Conservation (phyloP, 148 eudicot species). For the Gaultheria prostrata region DNA sequence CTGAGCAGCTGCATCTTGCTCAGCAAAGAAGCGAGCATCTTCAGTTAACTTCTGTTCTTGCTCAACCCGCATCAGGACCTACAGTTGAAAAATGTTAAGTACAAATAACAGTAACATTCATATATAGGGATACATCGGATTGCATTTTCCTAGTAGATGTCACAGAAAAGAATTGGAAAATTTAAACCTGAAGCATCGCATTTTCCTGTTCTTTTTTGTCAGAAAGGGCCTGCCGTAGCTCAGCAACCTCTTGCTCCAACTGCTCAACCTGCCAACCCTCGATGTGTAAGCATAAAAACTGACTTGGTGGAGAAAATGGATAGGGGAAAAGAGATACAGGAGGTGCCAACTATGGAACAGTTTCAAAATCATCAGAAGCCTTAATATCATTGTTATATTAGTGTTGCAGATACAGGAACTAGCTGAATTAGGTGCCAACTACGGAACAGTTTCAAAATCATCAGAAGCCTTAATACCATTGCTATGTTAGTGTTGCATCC, state of each 20-base stretch:
- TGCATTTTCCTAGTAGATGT: not conserved
- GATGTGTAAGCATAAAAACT: constrained; percentile 11
- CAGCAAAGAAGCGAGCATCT: constrained; percentile 78
- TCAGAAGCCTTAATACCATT: not conserved
- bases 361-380: not conserved
- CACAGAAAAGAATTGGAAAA: not conserved
- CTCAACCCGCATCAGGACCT: constrained; percentile 89
- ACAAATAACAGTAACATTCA: constrained; percentile 10
- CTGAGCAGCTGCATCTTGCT: constrained; percentile 75
- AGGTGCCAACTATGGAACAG: not conserved
- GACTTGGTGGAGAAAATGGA: not conserved
- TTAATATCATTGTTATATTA: not conserved
- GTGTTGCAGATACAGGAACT: not conserved
- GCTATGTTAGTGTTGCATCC: not conserved
- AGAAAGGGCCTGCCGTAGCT: constrained; percentile 53
- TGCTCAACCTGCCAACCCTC: constrained; percentile 59
- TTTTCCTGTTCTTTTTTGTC: constrained; percentile 77
- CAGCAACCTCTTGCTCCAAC: constrained; percentile 65
- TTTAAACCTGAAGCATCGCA: constrained; percentile 73
- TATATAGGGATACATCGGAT: not conserved
- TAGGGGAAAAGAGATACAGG: not conserved
- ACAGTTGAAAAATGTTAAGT: not conserved
- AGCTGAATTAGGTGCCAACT: not conserved
- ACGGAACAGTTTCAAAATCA: not conserved
- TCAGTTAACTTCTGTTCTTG: constrained; percentile 77